Evolutionary conservation across 225 moss, liverwort and hornwort genomes (phyloP).

Genomic region (Climacium dendroides): DNA sequence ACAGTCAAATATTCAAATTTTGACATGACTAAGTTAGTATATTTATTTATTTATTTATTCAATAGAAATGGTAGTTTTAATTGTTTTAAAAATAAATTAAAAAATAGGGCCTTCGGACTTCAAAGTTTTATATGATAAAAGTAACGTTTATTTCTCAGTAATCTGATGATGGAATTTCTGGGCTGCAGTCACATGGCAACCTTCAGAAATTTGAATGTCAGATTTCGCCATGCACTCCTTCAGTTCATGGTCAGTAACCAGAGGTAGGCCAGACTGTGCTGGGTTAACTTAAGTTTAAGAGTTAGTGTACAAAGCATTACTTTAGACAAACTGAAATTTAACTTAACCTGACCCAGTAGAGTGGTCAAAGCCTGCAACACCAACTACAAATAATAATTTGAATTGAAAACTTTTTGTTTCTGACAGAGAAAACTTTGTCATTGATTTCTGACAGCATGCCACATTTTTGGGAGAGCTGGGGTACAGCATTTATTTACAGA

Average conservation of each 20-base stretch:
- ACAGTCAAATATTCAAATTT: accelerated
- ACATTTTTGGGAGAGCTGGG: neutral
- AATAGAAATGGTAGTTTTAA: no score
- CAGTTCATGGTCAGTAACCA: no score
- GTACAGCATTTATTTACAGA: neutral
- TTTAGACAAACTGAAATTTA: neutral
- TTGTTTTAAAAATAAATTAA: no score
- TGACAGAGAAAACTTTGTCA: no score
- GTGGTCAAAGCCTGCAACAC: neutral
- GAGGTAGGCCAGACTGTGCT: no score
- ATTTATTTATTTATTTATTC: no score
- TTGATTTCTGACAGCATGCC: neutral
- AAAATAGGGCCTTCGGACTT: no score
- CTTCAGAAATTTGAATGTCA: neutral
- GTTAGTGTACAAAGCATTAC: no score
- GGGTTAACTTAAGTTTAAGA: no score
- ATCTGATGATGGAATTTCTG: neutral
- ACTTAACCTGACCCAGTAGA: neutral
- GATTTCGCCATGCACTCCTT: neutral
- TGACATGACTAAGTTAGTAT: no score
- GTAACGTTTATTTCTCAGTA: neutral
- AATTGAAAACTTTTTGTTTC: neutral
- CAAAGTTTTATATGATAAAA: neutral
- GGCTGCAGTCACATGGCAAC: no score
- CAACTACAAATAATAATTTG: neutral